phyloP scores from a whole-genome alignment of 805 yeast genomes.

The Hanseniaspora opuntiae region DNA sequence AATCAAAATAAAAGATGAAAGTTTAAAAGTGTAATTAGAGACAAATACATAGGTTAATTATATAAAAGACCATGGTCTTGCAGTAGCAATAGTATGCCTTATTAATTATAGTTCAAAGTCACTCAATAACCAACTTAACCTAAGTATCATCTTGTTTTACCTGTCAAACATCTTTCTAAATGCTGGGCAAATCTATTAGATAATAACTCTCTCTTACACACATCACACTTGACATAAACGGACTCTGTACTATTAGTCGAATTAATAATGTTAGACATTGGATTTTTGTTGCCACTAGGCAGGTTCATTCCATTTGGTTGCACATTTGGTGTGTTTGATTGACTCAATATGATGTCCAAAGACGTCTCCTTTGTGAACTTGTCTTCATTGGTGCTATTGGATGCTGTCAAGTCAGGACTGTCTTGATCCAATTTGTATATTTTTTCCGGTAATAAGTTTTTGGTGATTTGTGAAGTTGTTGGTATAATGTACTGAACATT shows the following conservation, averaged over 20 bases:
- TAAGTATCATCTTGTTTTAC: conserved; percentile 37
- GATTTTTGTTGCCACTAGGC: not conserved
- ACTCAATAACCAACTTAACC: no score
- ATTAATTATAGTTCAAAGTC: no score
- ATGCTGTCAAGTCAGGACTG: not conserved
- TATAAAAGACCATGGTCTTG: no score
- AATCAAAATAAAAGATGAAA: no score
- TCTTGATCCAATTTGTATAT: not conserved
- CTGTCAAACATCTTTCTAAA: conserved; percentile 74
- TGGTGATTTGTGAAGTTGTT: conserved; percentile 3
- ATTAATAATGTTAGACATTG: conserved; percentile 3
- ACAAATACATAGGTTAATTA: no score
- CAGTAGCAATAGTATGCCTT: no score
- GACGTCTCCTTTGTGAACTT: conserved; percentile 1
- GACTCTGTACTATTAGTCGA: not conserved
- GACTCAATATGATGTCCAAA: conserved; percentile 3
- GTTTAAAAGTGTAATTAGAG: no score
- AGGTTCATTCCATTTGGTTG: not conserved
- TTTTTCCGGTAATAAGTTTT: conserved; percentile 5
- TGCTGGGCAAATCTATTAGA: conserved; percentile 90
- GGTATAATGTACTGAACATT: conserved; percentile 7
- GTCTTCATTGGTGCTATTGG: not conserved
- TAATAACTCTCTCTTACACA: conserved; percentile 76
- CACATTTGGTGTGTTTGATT: conserved; percentile 3
- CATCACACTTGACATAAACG: conserved; percentile 57